Evolutionary conservation across 2,329 filamentous ascomycete genomes (phyloP).

Genomic region (Macrophomina pseudophaseolina): DNA sequence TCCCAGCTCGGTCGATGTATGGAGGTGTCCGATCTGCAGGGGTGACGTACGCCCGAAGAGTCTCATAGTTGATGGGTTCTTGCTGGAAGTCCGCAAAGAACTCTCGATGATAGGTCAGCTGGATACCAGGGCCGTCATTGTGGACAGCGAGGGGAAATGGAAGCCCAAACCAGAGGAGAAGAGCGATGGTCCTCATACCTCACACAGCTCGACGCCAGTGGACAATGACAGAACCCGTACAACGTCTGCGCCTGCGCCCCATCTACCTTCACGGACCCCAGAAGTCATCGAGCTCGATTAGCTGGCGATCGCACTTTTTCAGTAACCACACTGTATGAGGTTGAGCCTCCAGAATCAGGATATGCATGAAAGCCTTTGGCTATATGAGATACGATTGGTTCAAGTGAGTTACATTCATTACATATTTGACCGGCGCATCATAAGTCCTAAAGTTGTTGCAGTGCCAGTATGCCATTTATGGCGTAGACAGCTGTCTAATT

Average conservation of each 20-base stretch:
- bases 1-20: conserved; percentile 65
- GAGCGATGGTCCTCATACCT: neutral
- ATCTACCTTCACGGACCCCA: neutral
- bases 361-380: no score
- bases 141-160: conserved; percentile 61
- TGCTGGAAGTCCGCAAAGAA: conserved; percentile 64
- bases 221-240: neutral
- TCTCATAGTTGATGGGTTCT: conserved; percentile 75
- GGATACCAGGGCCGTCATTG: conserved; percentile 64
- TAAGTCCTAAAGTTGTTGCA: neutral
- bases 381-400: no score
- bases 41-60: conserved; percentile 75
- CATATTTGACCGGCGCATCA: no score
- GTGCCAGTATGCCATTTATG: neutral
- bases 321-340: neutral
- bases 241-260: neutral
- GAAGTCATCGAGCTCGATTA: conserved; percentile 19
- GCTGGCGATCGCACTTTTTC: neutral
- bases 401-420: no score
- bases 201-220: neutral
- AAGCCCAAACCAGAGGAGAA: conserved; percentile 9
- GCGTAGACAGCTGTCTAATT: neutral
- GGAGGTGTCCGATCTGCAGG: conserved; percentile 86
- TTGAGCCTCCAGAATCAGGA: no score
- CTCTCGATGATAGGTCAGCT: conserved; percentile 58